Conservation (phyloP, 2,329 filamentous ascomycete species). For the Diplodia scrobiculata region DNA sequence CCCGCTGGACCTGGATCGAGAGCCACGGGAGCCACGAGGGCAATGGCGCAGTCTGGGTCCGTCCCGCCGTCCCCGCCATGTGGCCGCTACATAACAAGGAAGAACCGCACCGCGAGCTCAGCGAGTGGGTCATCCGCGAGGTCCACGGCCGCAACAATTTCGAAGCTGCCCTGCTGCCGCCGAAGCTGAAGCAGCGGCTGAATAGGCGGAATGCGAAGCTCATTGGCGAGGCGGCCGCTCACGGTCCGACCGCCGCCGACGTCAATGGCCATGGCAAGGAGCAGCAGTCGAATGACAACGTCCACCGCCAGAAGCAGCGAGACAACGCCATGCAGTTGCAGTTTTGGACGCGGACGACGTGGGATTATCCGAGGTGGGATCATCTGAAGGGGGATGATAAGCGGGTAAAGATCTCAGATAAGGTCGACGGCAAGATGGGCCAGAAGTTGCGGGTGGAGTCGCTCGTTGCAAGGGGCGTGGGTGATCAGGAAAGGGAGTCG, state of each 20-base stretch:
- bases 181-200: neutral
- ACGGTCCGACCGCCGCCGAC: neutral
- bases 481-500: neutral
- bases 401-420: neutral
- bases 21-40: neutral
- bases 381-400: too few relatives aligned
- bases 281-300: too few relatives aligned
- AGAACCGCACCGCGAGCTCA: neutral
- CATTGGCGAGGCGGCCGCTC: neutral
- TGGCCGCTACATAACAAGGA: neutral
- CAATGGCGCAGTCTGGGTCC: conserved; percentile 6
- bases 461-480: neutral
- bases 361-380: too few relatives aligned
- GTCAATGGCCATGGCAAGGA: too few relatives aligned
- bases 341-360: neutral
- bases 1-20: too few relatives aligned
- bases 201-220: neutral
- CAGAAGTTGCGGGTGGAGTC: neutral
- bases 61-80: neutral
- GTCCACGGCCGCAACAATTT: conserved; percentile 12
- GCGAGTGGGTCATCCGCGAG: conserved; percentile 23
- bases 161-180: conserved; percentile 9
- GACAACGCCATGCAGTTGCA: neutral
- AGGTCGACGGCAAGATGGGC: neutral
- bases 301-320: too few relatives aligned